Conservation (phyloP, 2,329 filamentous ascomycete species). For the Ilyonectria robusta region DNA sequence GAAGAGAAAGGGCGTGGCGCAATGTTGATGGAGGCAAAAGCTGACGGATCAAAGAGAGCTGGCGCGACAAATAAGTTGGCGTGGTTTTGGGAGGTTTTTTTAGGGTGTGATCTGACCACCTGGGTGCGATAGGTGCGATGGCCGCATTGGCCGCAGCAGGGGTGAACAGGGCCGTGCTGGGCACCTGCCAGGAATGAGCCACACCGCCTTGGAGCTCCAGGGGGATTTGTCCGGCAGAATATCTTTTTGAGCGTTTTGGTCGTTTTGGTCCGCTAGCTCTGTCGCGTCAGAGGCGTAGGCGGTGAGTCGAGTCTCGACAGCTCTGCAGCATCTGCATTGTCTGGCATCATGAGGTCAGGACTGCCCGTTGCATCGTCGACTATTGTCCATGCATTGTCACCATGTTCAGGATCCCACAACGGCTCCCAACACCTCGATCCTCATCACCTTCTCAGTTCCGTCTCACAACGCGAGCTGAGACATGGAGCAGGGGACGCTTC, state of each 20-base stretch:
- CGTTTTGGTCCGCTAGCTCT: conserved; percentile 7
- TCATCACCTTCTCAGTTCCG: neutral
- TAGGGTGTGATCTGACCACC: conserved; percentile 37
- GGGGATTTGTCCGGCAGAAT: conserved; percentile 34
- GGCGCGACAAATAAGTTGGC: conserved; percentile 23
- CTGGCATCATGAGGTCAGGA: neutral
- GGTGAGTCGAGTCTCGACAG: conserved; percentile 22
- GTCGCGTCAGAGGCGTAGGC: conserved; percentile 15
- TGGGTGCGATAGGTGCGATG: neutral
- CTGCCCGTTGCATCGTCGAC: neutral
- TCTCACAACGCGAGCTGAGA: neutral
- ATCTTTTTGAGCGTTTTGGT: conserved; percentile 8
- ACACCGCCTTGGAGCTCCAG: conserved; percentile 26
- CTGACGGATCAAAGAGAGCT: conserved; percentile 20
- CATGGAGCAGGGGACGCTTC: neutral
- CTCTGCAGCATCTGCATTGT: conserved; percentile 2
- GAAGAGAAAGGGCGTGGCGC: conserved; percentile 3
- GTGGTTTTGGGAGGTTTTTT: conserved; percentile 30
- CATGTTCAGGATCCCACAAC: neutral
- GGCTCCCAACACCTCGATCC: neutral
- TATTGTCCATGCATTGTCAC: neutral
- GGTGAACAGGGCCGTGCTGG: neutral
- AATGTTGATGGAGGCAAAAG: conserved; percentile 33
- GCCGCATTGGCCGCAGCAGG: neutral
- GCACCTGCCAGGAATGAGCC: conserved; percentile 2